Base-by-base conservation (phyloP, 768 basidiomycete genomes). In the Suillus paluster region DNA sequence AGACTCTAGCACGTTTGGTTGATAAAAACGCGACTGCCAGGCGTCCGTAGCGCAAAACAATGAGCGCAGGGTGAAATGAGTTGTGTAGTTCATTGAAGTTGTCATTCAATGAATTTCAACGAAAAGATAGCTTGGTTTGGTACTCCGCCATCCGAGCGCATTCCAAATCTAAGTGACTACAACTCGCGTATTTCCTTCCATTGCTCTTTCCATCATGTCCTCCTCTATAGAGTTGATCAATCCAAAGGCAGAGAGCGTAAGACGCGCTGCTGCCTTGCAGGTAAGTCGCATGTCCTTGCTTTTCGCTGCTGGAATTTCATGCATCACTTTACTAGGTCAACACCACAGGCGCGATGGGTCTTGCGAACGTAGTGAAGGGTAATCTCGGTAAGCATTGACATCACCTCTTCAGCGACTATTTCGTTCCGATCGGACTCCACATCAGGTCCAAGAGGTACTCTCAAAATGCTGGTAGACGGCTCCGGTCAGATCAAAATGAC, bases 391-490 rank as follows among this genome's bases (percentile, higher is more conserved):
- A 75, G 67, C 69, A 78, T 75, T 61, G 64, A 57, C 60, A 59
- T 64, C 60, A 54, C 59, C 63, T 63, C 62, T 63, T 56, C 39
- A 57, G 59, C 54, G 46, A 55, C 59, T 56, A 48, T 53, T 64
- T 52, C 39, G 54, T 55, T 55, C 54, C 54, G 75, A 77, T 75
- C 72, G 63, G 49, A 65, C 62, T 56, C 55, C 67, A 46, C 42
- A 57, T 56, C 65, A 97, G 96, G 97, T 50, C 97, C 97, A 21
- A 83, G 97, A 77, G 97, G 97, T 62, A 99, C 97, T 0, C 85
- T 98, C 68, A 99, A 99, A 83, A 99, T 99, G 97, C 88, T 99
- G 57, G 97, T 99, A 46, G 97, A 99, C 77, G 97, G 97, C 60
- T 84, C 96, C 15, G 97, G 97, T 11, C 93, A 95, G 79, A 96